Percentiles rank a stretch among this genome's conserved stretches.
These are phyloP conservation scores for Euptelea pleiosperma DNA, from an alignment of 164 flowering plant genomes.

Conservation along the genomic window DNA sequence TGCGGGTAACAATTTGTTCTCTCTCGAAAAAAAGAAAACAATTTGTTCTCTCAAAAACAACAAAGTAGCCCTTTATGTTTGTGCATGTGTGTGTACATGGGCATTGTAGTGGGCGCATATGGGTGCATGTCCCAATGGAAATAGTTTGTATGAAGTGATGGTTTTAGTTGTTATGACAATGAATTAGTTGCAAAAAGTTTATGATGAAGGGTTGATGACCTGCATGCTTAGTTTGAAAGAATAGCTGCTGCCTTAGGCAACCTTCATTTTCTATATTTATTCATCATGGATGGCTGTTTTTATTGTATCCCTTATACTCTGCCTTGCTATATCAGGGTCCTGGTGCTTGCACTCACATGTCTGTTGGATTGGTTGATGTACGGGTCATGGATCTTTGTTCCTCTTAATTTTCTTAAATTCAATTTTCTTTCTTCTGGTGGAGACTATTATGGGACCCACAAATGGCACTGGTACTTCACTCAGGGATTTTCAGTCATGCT, in stretches of 20 bases:
- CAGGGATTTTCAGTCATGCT: constrained; percentile 84
- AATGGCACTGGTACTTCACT: constrained; percentile 93
- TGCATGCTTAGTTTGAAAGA: background rate
- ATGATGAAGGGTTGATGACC: background rate
- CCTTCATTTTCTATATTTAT: background rate
- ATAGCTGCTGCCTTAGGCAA: background rate
- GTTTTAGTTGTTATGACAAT: no score
- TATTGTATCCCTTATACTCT: constrained; percentile 8
- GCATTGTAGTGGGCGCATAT: no score
- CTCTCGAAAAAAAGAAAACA: no score
- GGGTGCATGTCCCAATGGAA: no score
- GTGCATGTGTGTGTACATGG: no score
- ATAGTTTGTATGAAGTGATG: no score
- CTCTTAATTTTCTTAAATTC: constrained; percentile 87
- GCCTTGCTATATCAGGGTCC: constrained; percentile 40
- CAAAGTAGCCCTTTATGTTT: background rate
- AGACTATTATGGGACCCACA: constrained; percentile 93
- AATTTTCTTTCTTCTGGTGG: constrained; percentile 90
- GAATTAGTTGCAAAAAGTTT: no score
- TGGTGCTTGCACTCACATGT: constrained; percentile 57
- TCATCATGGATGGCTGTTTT: background rate
- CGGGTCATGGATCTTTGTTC: constrained; percentile 78
- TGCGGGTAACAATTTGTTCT: no score
- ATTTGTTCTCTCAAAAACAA: background rate
- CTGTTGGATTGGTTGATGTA: constrained; percentile 75